phyloP scores from a whole-genome alignment of 73 alveolate genomes.

The Diophrys appendiculata region DNA sequence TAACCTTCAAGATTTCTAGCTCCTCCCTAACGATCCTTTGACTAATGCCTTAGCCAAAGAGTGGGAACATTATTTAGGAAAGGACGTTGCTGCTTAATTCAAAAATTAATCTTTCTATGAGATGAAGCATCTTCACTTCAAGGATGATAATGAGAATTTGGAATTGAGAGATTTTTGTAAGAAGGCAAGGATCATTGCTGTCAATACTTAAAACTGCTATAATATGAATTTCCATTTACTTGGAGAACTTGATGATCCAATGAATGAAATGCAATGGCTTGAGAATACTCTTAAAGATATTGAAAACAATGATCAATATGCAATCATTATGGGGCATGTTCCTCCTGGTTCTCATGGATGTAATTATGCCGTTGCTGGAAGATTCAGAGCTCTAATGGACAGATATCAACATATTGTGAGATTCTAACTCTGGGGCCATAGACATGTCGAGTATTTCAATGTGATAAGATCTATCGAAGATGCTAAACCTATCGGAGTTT shows the following conservation, averaged over 20 bases:
- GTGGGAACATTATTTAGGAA: slow-evolving; percentile 35
- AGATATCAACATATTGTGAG: slow-evolving; percentile 48
- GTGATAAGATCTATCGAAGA: slow-evolving; percentile 9
- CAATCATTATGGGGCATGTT: slow-evolving; percentile 52
- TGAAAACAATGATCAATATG: slow-evolving; percentile 17
- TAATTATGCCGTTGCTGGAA: slow-evolving; percentile 7
- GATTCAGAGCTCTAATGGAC: slow-evolving; percentile 55
- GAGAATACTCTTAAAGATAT: slow-evolving; percentile 29
- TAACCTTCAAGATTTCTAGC: slow-evolving; percentile 11
- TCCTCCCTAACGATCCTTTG: neutral
- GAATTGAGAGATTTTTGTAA: too few relatives aligned
- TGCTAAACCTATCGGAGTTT: slow-evolving; percentile 25
- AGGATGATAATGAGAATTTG: too few relatives aligned
- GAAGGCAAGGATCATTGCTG: slow-evolving; percentile 24
- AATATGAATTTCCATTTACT: slow-evolving; percentile 26
- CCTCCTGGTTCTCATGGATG: slow-evolving; percentile 54
- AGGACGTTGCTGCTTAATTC: neutral
- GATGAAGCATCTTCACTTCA: too few relatives aligned
- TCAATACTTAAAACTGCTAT: slow-evolving; percentile 39
- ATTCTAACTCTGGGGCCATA: slow-evolving; percentile 38
- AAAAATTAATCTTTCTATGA: slow-evolving; percentile 10
- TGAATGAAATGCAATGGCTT: slow-evolving; percentile 20
- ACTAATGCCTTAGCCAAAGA: neutral
- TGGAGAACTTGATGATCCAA: slow-evolving; percentile 27
- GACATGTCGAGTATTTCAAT: slow-evolving; percentile 34